Evolutionary conservation across 768 basidiomycete genomes (phyloP).

Genomic region (Lentinula guzmanii): DNA sequence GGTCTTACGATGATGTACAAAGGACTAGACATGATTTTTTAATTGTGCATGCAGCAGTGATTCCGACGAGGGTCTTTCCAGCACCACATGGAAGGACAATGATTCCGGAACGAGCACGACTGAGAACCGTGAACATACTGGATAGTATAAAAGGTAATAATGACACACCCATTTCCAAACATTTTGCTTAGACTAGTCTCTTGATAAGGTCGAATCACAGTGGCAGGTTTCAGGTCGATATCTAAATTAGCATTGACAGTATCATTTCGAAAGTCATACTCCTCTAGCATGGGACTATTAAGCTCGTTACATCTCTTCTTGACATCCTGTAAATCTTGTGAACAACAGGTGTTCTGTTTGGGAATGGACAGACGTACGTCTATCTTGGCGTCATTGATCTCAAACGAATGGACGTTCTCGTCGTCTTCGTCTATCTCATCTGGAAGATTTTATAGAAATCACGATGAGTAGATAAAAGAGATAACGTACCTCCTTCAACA

Average conservation of each 20-base stretch:
- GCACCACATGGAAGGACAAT: conserved; percentile 98
- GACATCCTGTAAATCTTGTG: conserved; percentile 56
- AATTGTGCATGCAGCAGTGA: conserved; percentile 98
- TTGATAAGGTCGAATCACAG: conserved; percentile 96
- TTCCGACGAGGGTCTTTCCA: conserved; percentile 98
- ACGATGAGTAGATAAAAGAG: neutral
- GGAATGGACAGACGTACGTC: conserved; percentile 51
- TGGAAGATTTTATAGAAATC: conserved; percentile 21
- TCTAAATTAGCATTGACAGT: conserved; percentile 94
- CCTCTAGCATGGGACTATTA: conserved; percentile 97
- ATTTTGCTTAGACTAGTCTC: conserved; percentile 98
- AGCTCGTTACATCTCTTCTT: conserved; percentile 96
- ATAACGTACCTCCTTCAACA: conserved; percentile 69
- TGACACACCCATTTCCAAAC: conserved; percentile 92
- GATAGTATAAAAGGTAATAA: conserved; percentile 7
- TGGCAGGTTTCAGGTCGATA: conserved; percentile 97
- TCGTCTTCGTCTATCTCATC: conserved; percentile 98
- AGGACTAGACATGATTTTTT: conserved; percentile 97
- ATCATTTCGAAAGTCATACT: conserved; percentile 98
- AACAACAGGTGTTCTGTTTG: neutral
- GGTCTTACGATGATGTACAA: conserved; percentile 91
- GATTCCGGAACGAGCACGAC: conserved; percentile 95
- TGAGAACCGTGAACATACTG: conserved; percentile 21
- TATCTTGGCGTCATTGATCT: conserved; percentile 91
- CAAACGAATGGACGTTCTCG: conserved; percentile 94